Conservation (phyloP, 2,329 filamentous ascomycete species). For the Hypoxylon sp. region DNA sequence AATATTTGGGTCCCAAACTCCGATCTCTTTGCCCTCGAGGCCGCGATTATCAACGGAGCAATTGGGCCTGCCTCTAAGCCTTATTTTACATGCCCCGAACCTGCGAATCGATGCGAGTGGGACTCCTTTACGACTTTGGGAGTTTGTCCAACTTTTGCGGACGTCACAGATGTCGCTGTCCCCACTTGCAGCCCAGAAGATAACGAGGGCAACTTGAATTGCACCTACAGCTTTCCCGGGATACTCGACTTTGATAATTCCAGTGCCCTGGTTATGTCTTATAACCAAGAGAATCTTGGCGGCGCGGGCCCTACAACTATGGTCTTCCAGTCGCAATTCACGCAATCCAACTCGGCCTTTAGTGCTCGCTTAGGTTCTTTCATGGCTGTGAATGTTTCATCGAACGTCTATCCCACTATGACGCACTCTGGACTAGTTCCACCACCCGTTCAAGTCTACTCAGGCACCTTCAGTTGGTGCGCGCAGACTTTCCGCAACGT, state of each 20-base stretch:
- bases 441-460: slow-evolving; percentile 30
- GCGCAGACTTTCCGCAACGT: slow-evolving; percentile 20
- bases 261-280: slow-evolving; percentile 19
- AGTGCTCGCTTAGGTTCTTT: slow-evolving; percentile 28
- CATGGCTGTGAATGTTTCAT: slow-evolving; percentile 25
- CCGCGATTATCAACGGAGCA: slow-evolving; percentile 28
- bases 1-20: slow-evolving; percentile 24
- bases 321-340: neutral
- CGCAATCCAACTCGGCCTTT: too few species aligned
- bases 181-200: neutral
- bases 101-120: slow-evolving; percentile 30
- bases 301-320: slow-evolving; percentile 10
- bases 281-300: slow-evolving; percentile 11
- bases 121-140: slow-evolving; percentile 33
- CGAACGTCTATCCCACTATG: slow-evolving; percentile 3
- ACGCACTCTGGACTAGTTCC: slow-evolving; percentile 1
- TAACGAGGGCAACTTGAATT: neutral
- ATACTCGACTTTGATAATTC: slow-evolving; percentile 6
- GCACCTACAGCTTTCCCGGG: slow-evolving; percentile 32
- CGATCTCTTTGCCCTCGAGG: slow-evolving; percentile 22
- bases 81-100: slow-evolving; percentile 32
- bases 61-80: slow-evolving; percentile 27
- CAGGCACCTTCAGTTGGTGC: slow-evolving; percentile 34
- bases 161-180: slow-evolving; percentile 20
- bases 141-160: slow-evolving; percentile 27